Base-by-base conservation (phyloP, 2,329 filamentous ascomycete species). In the Lachnellula cervina region DNA sequence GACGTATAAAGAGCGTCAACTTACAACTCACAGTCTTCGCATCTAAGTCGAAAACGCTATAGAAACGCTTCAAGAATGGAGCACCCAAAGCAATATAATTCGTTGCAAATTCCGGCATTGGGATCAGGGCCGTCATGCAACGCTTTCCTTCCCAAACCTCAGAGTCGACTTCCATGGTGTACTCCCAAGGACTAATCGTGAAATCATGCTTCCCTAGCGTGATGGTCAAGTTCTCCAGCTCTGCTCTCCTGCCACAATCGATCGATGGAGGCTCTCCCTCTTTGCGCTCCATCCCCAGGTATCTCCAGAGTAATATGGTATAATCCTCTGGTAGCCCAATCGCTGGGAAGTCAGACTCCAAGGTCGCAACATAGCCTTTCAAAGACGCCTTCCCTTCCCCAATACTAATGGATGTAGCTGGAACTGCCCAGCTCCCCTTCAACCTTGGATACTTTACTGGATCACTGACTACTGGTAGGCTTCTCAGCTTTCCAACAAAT, bases 31-130 rank as follows among this genome's bases (percentile, higher is more conserved):
- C 55, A 28, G 47, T 53, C 17, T 44, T 49, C 37, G 54, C 48
- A 51, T 51, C 48, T 38, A 51, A 49, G 44, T 60, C 34, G 47
- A 60, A 59, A 3, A 60, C 51, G 4, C 17, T 28, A 52, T 51
- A 54, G 45, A 55, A 59, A 9, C 45, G 38, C 42, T 52, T 57
- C 45, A 60, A 32, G 28, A 60, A 60, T 5, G 50, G 51, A 21
- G 51, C 51, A 17, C 59, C 57, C 23, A 60, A 49, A n/a, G 51
- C 17, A n/a, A 60, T 52, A 34, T 47, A 21, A 28, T 51, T 58
- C 4, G 42, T 48, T 8, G 44, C 35, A 23, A 51, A 47, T 13
- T 23, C 47, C 11, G 51, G 32, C 49, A 56, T 56, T 5, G 53
- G 40, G 14, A 17, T 25, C n/a, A 60, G 55, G 8, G 57, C 40